Evolutionary conservation across 2,329 filamentous ascomycete genomes (phyloP).

Genomic region (Cytospora paraplurivora): DNA sequence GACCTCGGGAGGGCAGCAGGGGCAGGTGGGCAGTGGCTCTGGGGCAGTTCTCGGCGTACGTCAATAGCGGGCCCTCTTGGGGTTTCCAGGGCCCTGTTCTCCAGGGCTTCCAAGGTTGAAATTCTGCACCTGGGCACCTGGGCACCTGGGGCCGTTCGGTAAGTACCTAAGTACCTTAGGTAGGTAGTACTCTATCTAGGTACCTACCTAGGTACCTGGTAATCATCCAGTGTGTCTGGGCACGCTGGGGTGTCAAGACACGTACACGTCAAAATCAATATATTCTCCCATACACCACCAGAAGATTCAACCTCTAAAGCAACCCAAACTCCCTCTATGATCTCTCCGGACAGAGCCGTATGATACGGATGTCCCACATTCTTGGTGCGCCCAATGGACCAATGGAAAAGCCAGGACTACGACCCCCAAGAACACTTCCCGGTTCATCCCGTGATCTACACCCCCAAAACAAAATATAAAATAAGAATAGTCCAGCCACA

Average conservation of each 20-base stretch:
- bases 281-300: background rate
- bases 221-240: too few relatives aligned
- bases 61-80: background rate
- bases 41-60: background rate
- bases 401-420: background rate
- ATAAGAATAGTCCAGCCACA: background rate
- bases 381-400: background rate
- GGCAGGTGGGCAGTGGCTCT: background rate
- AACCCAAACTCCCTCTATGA: slow-evolving; percentile 2
- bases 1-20: too few relatives aligned
- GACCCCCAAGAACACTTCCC: slow-evolving; percentile 10
- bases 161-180: too few relatives aligned
- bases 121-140: too few relatives aligned
- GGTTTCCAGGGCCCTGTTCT: too few relatives aligned
- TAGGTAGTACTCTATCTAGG: too few relatives aligned
- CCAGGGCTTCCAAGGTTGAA: too few relatives aligned
- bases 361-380: background rate
- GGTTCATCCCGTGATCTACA: slow-evolving; percentile 1
- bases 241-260: too few relatives aligned
- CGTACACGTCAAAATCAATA: background rate
- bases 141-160: too few relatives aligned
- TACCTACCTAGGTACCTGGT: too few relatives aligned
- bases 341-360: slow-evolving; percentile 8
- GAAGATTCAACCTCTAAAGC: slow-evolving; percentile 1
- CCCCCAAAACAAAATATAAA: background rate